Evolutionary conservation across 2,329 filamentous ascomycete genomes (phyloP).

Genomic region (Ambrosiella beaveri): DNA sequence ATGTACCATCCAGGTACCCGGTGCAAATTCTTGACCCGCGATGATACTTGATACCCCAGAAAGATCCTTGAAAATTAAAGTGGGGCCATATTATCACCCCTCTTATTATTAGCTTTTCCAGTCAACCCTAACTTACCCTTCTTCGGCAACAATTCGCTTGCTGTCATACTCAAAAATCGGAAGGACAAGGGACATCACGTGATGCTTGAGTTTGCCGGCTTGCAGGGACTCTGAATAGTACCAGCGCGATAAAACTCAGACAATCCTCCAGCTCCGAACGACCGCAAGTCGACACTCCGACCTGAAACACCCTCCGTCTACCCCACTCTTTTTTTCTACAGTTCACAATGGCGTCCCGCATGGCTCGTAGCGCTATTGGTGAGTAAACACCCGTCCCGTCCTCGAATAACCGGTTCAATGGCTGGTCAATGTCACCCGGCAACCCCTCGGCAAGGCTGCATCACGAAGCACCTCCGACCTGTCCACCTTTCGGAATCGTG

Average conservation of each 20-base stretch:
- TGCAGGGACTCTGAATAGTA: background rate
- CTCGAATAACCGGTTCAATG: background rate
- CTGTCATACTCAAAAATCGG: constrained; percentile 7
- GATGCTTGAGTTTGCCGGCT: constrained; percentile 22
- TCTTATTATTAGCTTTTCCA: background rate
- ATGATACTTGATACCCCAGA: background rate
- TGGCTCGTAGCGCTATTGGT: constrained; percentile 92
- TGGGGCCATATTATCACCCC: constrained; percentile 12
- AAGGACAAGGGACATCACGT: constrained; percentile 21
- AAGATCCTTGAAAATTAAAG: constrained; percentile 15
- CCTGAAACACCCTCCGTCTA: constrained; percentile 19
- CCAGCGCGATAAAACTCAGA: constrained; percentile 32
- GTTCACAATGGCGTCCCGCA: constrained; percentile 86
- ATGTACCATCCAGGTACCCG: background rate
- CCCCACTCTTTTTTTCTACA: constrained; percentile 24
- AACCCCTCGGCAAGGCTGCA: background rate
- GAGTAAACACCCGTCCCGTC: constrained; percentile 28
- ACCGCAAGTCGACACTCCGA: constrained; percentile 23
- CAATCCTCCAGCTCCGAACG: constrained; percentile 26
- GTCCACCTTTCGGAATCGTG: background rate
- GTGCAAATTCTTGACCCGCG: background rate
- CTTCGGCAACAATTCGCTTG: background rate
- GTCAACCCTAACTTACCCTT: background rate
- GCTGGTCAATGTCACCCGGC: background rate
- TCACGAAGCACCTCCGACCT: background rate